phyloP scores from a whole-genome alignment of 495 filamentous ascomycete species.

The Penicillium silybi region DNA sequence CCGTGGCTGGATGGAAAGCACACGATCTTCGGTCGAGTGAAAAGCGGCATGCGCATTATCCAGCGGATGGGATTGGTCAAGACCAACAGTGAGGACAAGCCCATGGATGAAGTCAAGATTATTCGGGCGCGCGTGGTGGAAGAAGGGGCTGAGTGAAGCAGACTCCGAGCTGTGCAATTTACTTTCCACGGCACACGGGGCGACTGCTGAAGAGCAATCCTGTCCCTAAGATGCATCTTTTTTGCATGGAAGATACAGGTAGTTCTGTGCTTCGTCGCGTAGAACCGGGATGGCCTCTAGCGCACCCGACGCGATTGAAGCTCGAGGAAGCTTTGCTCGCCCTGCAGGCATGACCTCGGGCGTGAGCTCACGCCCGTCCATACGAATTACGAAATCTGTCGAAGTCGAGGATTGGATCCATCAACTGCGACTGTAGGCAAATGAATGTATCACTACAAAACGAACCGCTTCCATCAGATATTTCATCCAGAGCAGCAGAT shows the following conservation, averaged over 20 bases:
- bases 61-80: slow-evolving; percentile 89
- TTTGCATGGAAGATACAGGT: background rate
- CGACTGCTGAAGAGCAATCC: background rate
- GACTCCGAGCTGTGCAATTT: background rate
- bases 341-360: slow-evolving; percentile 2
- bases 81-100: slow-evolving; percentile 76
- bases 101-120: slow-evolving; percentile 80
- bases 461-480: slow-evolving; percentile 81
- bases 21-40: slow-evolving; percentile 94
- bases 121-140: slow-evolving; percentile 63
- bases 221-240: background rate
- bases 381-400: slow-evolving; percentile 4
- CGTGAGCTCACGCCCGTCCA: slow-evolving; percentile 5
- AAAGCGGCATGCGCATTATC: slow-evolving; percentile 75
- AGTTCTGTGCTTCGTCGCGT: background rate
- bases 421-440: slow-evolving; percentile 16
- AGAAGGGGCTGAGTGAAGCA: slow-evolving; percentile 40
- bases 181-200: background rate
- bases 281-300: background rate
- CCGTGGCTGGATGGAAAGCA: slow-evolving; percentile 98
- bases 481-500: slow-evolving; percentile 89
- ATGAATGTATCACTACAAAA: slow-evolving; percentile 54
- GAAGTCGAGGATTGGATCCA: background rate
- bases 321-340: background rate
- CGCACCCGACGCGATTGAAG: background rate